Evolutionary conservation across 371 early-diverging fungal species (phyloP).

Genomic region (Mucor saturninus): DNA sequence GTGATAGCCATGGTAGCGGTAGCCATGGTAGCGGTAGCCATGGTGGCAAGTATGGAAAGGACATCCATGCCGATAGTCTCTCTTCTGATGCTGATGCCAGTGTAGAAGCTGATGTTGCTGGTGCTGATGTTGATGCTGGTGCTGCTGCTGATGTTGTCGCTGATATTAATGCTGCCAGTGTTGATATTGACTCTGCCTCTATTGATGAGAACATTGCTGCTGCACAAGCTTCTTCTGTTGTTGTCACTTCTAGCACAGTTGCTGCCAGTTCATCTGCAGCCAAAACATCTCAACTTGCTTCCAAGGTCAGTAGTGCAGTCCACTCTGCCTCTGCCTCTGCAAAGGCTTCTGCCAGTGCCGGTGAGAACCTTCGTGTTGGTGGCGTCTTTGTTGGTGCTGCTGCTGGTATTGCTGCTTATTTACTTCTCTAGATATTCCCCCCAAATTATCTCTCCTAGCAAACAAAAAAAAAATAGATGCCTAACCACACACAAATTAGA

Average conservation of each 20-base stretch:
- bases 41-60: no score
- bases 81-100: not conserved
- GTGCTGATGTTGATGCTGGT: not conserved
- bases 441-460: not conserved
- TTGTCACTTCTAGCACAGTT: constrained; percentile 11
- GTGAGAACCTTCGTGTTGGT: constrained; percentile 17
- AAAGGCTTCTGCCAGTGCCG: constrained; percentile 12
- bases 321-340: constrained; percentile 14
- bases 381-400: constrained; percentile 24
- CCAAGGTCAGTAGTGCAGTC: constrained; percentile 7
- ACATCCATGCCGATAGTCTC: no score
- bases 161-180: not conserved
- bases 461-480: not conserved
- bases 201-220: constrained; percentile 16
- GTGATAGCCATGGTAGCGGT: no score
- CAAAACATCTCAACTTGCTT: not conserved
- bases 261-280: not conserved
- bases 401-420: constrained; percentile 32
- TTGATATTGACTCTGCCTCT: constrained; percentile 1
- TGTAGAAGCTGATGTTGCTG: not conserved
- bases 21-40: no score
- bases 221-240: constrained; percentile 13
- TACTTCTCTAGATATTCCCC: constrained; percentile 22
- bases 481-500: constrained; percentile 3
- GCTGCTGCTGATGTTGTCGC: not conserved